phyloP scores from a whole-genome alignment of 192 early-diverging fungal genomes.

The Coemansia sp. region DNA sequence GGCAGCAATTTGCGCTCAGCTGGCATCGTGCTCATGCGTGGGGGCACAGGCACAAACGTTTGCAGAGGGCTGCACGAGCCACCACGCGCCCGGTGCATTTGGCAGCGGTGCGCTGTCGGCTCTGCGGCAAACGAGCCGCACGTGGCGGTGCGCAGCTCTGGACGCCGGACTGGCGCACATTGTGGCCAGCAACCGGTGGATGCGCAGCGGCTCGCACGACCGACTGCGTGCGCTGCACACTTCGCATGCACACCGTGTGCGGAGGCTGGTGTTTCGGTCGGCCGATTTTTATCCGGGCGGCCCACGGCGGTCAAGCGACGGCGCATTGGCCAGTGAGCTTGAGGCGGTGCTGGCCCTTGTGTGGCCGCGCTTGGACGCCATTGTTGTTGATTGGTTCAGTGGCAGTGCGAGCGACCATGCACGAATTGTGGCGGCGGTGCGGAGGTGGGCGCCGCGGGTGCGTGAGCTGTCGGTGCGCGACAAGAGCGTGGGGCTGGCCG shows the following conservation, averaged over 20 bases:
- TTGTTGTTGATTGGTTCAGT: conserved; percentile 48
- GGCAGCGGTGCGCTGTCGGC: conserved; percentile 20
- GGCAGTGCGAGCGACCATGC: conserved; percentile 17
- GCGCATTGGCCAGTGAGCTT: conserved; percentile 15
- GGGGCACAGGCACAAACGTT: conserved; percentile 11
- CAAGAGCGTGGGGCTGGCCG: conserved; percentile 23
- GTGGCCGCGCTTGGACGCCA: conserved; percentile 36
- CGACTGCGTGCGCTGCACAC: conserved; percentile 21
- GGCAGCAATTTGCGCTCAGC: conserved; percentile 33
- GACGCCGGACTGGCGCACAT: conserved; percentile 28
- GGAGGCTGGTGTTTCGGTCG: conserved; percentile 45
- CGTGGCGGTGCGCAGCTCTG: conserved; percentile 42
- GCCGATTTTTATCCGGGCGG: conserved; percentile 27
- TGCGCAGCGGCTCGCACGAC: conserved; percentile 18
- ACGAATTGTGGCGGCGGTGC: conserved; percentile 29
- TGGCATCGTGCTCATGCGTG: conserved; percentile 27
- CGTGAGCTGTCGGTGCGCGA: conserved; percentile 41
- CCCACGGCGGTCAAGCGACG: conserved; percentile 17
- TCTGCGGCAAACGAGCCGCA: conserved; percentile 39
- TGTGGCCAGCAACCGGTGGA: conserved; percentile 49
- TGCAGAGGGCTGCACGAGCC: conserved; percentile 25
- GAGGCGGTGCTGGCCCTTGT: conserved; percentile 34
- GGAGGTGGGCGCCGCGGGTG: conserved; percentile 19
- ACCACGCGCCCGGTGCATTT: conserved; percentile 43
- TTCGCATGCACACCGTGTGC: conserved; percentile 16